A percentile compares a stretch with the other conserved stretches of the same genome.
These are phyloP conservation scores for Excoecaria agallocha DNA, from an alignment of 345 rosid species.

Conservation along the genomic window DNA sequence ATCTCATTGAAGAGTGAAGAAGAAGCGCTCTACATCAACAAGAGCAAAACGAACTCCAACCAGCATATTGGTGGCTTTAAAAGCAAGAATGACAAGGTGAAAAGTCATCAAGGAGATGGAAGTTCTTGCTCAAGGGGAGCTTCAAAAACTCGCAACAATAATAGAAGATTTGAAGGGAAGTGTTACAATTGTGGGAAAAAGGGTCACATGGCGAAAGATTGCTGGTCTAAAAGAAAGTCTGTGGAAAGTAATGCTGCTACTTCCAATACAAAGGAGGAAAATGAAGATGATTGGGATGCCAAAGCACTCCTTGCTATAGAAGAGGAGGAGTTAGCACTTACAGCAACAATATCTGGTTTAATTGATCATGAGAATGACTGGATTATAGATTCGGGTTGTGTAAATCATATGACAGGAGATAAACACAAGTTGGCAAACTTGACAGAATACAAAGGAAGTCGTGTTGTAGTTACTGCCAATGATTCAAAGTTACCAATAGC, in stretches of 20 bases:
- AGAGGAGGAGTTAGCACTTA: neutral
- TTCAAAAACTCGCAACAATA: neutral
- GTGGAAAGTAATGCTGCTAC: neutral
- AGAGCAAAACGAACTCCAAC: neutral
- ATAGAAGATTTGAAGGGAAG: neutral
- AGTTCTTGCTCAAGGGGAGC: neutral
- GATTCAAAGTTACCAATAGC: neutral
- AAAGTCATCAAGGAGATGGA: neutral
- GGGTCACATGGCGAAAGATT: neutral
- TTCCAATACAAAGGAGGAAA: neutral
- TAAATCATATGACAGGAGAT: neutral
- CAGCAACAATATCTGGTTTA: neutral
- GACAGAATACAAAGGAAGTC: neutral
- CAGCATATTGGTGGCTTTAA: neutral
- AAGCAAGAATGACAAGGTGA: too few species aligned
- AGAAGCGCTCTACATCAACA: neutral
- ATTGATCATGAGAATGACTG: neutral
- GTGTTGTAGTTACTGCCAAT: neutral
- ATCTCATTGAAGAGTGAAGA: neutral
- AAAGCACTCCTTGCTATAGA: neutral
- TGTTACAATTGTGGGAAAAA: neutral
- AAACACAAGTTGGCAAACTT: neutral
- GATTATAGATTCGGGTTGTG: neutral
- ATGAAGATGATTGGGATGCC: neutral
- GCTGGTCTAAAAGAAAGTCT: neutral